Conservation (phyloP, 2,329 filamentous ascomycete species). For the Alternaria sp. region DNA sequence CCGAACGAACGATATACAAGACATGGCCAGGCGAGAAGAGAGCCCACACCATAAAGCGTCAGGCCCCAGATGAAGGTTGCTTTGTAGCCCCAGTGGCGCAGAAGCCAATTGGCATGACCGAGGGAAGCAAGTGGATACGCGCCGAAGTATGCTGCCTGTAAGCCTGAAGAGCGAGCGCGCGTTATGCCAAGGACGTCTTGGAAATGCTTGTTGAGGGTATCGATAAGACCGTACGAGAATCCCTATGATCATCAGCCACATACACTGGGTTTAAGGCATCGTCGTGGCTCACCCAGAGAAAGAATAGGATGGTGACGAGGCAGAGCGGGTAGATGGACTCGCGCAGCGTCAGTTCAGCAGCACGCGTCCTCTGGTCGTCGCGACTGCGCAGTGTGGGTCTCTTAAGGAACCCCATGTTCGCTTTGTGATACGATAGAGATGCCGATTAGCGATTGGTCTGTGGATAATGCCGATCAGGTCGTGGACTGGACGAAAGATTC, state of each 20-base stretch:
- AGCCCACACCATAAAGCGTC: constrained; percentile 62
- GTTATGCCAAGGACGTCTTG: constrained; percentile 54
- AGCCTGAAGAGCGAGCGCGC: constrained; percentile 51
- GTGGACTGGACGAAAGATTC: not conserved
- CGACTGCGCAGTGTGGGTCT: constrained; percentile 37
- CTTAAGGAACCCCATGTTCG: constrained; percentile 41
- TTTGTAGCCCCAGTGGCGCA: constrained; percentile 58
- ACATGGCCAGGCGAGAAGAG: constrained; percentile 65
- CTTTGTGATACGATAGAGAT: not conserved
- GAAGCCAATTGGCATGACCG: constrained; percentile 56
- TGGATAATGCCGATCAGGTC: not conserved
- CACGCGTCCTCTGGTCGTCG: constrained; percentile 57
- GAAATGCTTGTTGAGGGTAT: constrained; percentile 60
- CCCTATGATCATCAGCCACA: constrained; percentile 39
- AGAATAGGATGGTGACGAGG: constrained; percentile 70
- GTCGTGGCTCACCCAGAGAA: constrained; percentile 61
- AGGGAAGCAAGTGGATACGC: constrained; percentile 58
- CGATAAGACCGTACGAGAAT: constrained; percentile 63
- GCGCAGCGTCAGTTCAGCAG: constrained; percentile 68
- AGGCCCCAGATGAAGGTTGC: constrained; percentile 60
- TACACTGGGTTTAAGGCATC: not conserved
- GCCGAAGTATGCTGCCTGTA: constrained; percentile 59
- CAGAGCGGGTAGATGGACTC: constrained; percentile 71
- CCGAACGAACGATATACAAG: constrained; percentile 62
- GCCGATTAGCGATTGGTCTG: not conserved